Evolutionary conservation across 1,139 yeast genomes (phyloP), one percentile per base, ranked within the genome.

Genomic region (Sugiyamaella xylanicola): DNA sequence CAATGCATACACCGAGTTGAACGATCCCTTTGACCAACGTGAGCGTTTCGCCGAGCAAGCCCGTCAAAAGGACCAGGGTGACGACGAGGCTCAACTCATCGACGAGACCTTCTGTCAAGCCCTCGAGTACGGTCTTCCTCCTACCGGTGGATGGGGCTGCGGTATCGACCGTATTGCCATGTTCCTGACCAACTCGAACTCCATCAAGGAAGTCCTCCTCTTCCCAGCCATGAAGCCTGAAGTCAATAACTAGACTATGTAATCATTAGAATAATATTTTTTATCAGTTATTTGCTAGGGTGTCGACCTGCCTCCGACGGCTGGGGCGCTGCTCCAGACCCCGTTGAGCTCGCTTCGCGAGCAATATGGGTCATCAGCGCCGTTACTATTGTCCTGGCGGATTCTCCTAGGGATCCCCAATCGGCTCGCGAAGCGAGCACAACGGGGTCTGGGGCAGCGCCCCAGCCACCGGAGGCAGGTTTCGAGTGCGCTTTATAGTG

Each of bases 101-200:
- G 99, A 93, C 73, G 99, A 93, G 77, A 86, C 90, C 61, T 93
- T 93, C 91, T 87, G 96, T 79, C 89, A 92, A 69, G 97, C 99
- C 63, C 83, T 93, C 71, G 99, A 93, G 78, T 93, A 90, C 75
- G 99, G 99, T 75, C 82, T 93, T 70, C 99, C 99, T 60, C 99
- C 99, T 69, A 93, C 99, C 68, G 99, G 95, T 74, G 99, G 99
- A 67, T 93, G 98, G 98, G 99, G 99, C 69, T 87, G 96, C 78
- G 99, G 99, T 83, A 91, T 93, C 67, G 99, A 93, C 77, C 89
- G 99, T 81, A 74, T 93, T 70, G 93, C 97, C 72, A 93, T 93
- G 99, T 92, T 93, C 80, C 83, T 93, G 79, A 93, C 98, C 62
- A 85, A 93, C 76, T 89, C 97, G 59, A 88, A 90, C 79, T 90